Evolutionary conservation across 2,329 filamentous ascomycete genomes (phyloP), one percentile per base, ranked within the genome.

Genomic region (Tolypocladium paradoxum): DNA sequence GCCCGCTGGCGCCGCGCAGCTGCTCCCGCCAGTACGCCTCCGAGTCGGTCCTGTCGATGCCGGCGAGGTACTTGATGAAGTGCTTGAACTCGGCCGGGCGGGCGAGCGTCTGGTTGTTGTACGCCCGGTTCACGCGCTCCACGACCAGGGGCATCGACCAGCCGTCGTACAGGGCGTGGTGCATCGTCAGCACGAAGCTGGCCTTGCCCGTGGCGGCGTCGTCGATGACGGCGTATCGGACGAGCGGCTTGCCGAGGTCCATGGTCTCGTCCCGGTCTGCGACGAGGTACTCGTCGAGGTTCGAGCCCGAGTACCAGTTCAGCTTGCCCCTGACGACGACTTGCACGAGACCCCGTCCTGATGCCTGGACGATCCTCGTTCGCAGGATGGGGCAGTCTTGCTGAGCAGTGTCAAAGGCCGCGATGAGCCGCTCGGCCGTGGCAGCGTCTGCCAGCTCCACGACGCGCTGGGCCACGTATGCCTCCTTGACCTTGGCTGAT

Each of bases 131-230:
- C 43, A 78, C 70, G 38, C 71, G 70, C 29, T 76, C 73, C 22
- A 78, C 69, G 2, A 78, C 62, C 3, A 78, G 60, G 5, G 73
- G 73, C 72, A 79, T 75, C 0, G 72, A 74, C 77, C 78, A 81
- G 27, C 78, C 78, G 50, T 82, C 78, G 54, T 82, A 82, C 0
- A 81, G 61, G 5, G 73, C 75, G 56, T 82, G 78, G 56, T 82
- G 78, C 65, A 79, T 75, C 1, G 76, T 77, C 56, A 77, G 64
- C n/a, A 81, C 72, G 55, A 81, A 77, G 57, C 71, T 67, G 18
- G 65, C 60, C 47, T 65, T 68, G 36, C 61, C 64, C 5, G 61
- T 62, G 7, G 59, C 56, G 4, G 59, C 55, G 34, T 69, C 65
- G 4, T 64, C 52, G 14, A 76, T 64, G 16, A 78, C 60, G 4